These are phyloP conservation scores for Quercus robur DNA, from an alignment of 306 rosid genomes.

Conservation along the genomic window DNA sequence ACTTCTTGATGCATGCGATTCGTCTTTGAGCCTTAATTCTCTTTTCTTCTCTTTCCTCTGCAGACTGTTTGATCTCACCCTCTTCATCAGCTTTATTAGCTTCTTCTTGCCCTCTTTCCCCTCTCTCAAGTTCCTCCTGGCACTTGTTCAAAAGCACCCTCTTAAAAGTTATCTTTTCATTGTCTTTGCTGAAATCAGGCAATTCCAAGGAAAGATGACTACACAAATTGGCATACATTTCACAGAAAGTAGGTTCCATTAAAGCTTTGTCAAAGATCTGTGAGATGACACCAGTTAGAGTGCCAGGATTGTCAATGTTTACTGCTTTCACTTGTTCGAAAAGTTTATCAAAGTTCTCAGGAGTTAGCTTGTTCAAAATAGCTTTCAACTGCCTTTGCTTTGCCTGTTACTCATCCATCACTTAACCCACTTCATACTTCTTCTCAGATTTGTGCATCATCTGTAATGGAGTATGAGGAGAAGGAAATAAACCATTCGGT, in stretches of 20 bases:
- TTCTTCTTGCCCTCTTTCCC: conserved; percentile 88
- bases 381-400: conserved; percentile 94
- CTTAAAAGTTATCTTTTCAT: conserved; percentile 84
- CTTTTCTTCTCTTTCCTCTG: conserved; percentile 79
- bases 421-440: conserved; percentile 87
- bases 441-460: conserved; percentile 90
- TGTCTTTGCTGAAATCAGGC: conserved; percentile 78
- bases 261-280: conserved; percentile 98
- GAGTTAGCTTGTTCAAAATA: conserved; percentile 84
- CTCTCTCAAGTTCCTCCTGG: conserved; percentile 97
- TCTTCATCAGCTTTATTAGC: conserved; percentile 85
- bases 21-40: conserved; percentile 79
- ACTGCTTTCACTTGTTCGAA: conserved; percentile 95
- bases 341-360: conserved; percentile 90
- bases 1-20: conserved; percentile 73
- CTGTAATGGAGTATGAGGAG: conserved; percentile 73
- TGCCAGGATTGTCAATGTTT: conserved; percentile 69
- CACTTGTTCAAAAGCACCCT: conserved; percentile 87
- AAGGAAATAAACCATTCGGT: conserved; percentile 85
- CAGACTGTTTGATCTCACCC: conserved; percentile 63
- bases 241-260: conserved; percentile 98
- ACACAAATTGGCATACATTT: conserved; percentile 97
- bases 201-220: conserved; percentile 72
- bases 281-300: conserved; percentile 82
- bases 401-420: conserved; percentile 62